phyloP scores from a whole-genome alignment of 169 alveolate genomes.

The Plasmodium inui region DNA sequence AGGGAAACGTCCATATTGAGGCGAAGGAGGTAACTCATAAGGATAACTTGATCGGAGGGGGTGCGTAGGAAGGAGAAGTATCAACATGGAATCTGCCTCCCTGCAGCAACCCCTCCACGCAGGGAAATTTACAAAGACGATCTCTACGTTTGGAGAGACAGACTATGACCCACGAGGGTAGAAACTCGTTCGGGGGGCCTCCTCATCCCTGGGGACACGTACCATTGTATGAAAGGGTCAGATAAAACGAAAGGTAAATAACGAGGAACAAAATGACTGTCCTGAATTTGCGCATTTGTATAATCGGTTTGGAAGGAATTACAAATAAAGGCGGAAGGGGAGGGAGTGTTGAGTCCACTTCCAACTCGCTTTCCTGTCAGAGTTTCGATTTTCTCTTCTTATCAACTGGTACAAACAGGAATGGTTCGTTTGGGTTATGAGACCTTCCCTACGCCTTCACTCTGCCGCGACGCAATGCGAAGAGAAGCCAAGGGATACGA shows the following conservation, averaged over 20 bases:
- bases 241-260: conserved; percentile 33
- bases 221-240: conserved; percentile 52
- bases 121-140: not conserved
- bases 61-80: too few relatives aligned
- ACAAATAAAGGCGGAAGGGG: not conserved
- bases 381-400: not conserved
- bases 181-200: not conserved
- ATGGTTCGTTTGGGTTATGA: not conserved
- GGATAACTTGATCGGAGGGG: not conserved
- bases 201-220: conserved; percentile 18
- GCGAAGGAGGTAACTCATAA: not conserved
- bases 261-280: conserved; percentile 31
- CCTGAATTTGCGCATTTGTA: conserved; percentile 35
- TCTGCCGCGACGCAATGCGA: not conserved
- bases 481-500: not conserved
- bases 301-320: not conserved
- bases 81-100: not conserved
- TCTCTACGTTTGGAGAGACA: not conserved
- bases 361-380: not conserved
- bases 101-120: not conserved
- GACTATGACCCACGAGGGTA: not conserved
- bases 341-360: not conserved
- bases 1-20: not conserved
- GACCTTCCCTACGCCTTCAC: not conserved
- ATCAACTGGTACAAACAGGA: not conserved